Evolutionary conservation across 1,139 yeast genomes (phyloP).

Genomic region (Blastobotrys raffinosifermentans): DNA sequence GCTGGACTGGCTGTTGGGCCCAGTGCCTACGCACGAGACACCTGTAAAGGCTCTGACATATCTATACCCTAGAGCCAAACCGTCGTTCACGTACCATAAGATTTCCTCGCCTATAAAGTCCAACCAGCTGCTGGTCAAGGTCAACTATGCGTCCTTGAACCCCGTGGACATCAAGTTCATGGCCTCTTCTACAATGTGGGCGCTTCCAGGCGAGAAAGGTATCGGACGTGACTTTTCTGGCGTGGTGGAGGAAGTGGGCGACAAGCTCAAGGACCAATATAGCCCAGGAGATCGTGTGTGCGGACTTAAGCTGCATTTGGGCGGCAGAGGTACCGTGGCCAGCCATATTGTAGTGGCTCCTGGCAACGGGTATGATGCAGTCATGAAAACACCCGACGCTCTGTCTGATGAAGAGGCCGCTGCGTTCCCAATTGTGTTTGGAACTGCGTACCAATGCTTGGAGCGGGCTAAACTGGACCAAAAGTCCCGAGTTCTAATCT

Average conservation of each 20-base stretch:
- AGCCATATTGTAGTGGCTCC: conserved; percentile 44
- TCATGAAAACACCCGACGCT: conserved; percentile 44
- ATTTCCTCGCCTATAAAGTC: conserved; percentile 39
- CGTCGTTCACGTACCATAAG: conserved; percentile 35
- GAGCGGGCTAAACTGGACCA: conserved; percentile 30
- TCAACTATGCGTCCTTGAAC: conserved; percentile 54
- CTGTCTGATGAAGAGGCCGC: conserved; percentile 52
- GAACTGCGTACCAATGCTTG: conserved; percentile 49
- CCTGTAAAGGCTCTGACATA: conserved; percentile 23
- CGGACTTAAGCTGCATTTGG: conserved; percentile 39
- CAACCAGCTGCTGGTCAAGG: conserved; percentile 50
- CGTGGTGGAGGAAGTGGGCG: conserved; percentile 52
- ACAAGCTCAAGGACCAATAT: conserved; percentile 25
- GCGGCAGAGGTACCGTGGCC: conserved; percentile 47
- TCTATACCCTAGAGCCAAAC: conserved; percentile 19
- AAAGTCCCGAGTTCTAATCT: conserved; percentile 43
- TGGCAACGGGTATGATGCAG: conserved; percentile 35
- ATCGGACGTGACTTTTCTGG: conserved; percentile 71
- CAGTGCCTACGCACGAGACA: conserved; percentile 5
- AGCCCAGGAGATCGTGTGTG: conserved; percentile 59
- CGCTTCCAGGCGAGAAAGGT: conserved; percentile 44
- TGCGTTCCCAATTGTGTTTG: conserved; percentile 51
- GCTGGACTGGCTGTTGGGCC: background rate
- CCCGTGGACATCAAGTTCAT: conserved; percentile 59
- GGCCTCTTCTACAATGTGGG: conserved; percentile 35